These are phyloP conservation scores for Arabis alpina DNA, from an alignment of 345 rosid species.

Conservation along the genomic window DNA sequence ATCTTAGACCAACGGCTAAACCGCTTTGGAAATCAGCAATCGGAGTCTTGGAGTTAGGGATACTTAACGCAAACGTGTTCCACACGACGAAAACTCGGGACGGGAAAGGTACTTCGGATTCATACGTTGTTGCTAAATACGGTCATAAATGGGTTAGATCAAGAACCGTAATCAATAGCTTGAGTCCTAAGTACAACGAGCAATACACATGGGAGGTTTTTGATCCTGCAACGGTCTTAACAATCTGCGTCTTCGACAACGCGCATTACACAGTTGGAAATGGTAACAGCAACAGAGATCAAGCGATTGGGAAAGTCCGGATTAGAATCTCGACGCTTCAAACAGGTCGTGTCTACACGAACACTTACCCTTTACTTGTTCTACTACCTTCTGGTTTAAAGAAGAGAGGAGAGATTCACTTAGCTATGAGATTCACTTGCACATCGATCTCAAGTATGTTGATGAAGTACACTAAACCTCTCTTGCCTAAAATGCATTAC, in stretches of 20 bases:
- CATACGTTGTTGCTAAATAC: slow-evolving; percentile 47
- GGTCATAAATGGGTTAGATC: slow-evolving; percentile 47
- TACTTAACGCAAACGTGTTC: slow-evolving; percentile 52
- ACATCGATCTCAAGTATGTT: slow-evolving; percentile 46
- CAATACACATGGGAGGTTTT: slow-evolving; percentile 48
- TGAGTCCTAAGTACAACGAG: slow-evolving; percentile 44
- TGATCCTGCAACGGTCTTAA: slow-evolving; percentile 44
- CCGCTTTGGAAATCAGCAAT: slow-evolving; percentile 47
- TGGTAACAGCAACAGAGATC: slow-evolving; percentile 40
- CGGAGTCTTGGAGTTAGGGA: slow-evolving; percentile 60
- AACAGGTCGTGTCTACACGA: slow-evolving; percentile 53
- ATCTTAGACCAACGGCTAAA: slow-evolving; percentile 51
- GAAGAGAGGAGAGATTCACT: slow-evolving; percentile 64
- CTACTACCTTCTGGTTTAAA: slow-evolving; percentile 51
- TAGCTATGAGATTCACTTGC: slow-evolving; percentile 57
- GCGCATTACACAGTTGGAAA: slow-evolving; percentile 30
- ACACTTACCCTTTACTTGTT: slow-evolving; percentile 57
- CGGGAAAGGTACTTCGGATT: slow-evolving; percentile 40
- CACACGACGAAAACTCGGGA: slow-evolving; percentile 48
- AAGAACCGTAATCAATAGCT: slow-evolving; percentile 34
- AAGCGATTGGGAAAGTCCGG: slow-evolving; percentile 60
- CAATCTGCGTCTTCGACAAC: slow-evolving; percentile 46
- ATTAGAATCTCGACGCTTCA: slow-evolving; percentile 63
- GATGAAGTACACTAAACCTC: slow-evolving; percentile 51
- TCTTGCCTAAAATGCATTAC: slow-evolving; percentile 59